Evolutionary conservation across 176 grass and related monocot genomes (phyloP).

Genomic region (Carex littledalei): DNA sequence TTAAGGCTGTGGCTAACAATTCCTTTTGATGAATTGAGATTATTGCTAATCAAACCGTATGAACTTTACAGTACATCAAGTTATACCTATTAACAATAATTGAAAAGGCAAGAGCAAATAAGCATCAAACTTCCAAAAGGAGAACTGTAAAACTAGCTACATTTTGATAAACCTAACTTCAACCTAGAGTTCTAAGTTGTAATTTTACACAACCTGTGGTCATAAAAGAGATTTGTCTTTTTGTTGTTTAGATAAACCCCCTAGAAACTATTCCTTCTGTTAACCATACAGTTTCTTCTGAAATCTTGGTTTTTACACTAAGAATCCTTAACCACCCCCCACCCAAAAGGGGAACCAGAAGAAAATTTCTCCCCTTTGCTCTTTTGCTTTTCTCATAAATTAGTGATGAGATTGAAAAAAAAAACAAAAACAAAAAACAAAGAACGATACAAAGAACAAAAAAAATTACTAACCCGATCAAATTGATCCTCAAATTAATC

Average conservation of each 20-base stretch:
- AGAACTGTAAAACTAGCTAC: neutral
- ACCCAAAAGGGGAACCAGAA: neutral
- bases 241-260: neutral
- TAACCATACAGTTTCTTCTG: neutral
- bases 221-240: neutral
- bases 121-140: neutral
- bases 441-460: neutral
- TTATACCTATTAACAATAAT: neutral
- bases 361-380: neutral
- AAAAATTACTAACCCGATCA: slow-evolving; percentile 87
- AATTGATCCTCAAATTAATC: slow-evolving; percentile 98
- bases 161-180: neutral
- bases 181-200: neutral
- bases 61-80: neutral
- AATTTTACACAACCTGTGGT: neutral
- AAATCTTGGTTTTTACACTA: neutral
- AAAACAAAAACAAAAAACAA: neutral
- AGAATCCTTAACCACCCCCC: neutral
- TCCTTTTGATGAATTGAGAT: neutral
- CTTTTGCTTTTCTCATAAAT: neutral
- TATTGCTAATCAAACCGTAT: neutral
- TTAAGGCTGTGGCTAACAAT: neutral
- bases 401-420: neutral
- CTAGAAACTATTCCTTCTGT: neutral
- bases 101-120: neutral